Evolutionary conservation across 2,329 filamentous ascomycete genomes (phyloP).

Genomic region (Fonsecaea pugnacius): DNA sequence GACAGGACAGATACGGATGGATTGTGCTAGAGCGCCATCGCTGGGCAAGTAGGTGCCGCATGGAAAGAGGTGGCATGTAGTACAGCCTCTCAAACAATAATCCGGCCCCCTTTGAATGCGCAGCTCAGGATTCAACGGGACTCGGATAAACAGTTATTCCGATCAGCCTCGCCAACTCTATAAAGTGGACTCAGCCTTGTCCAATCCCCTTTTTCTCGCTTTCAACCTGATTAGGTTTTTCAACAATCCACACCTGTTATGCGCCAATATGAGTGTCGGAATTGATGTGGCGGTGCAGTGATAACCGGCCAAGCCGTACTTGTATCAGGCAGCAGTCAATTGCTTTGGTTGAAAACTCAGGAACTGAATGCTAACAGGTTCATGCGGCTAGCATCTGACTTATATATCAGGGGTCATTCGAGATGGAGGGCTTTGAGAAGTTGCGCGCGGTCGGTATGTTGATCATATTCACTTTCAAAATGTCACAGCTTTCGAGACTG

Average conservation of each 20-base stretch:
- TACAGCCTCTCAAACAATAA: not conserved
- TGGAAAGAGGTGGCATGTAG: not conserved
- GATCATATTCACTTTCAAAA: not conserved
- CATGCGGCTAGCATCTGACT: not conserved
- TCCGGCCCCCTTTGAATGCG: not conserved
- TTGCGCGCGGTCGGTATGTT: constrained; percentile 21
- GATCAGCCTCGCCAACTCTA: not conserved
- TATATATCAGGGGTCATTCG: not conserved
- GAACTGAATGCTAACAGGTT: not conserved
- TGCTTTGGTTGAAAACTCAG: not conserved
- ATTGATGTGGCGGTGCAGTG: constrained; percentile 1
- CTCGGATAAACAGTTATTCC: not conserved
- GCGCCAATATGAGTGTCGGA: not conserved
- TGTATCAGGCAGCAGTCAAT: not conserved
- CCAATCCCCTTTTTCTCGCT: not conserved
- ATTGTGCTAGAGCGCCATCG: not conserved
- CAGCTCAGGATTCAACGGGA: not conserved
- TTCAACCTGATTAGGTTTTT: not conserved
- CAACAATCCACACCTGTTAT: not conserved
- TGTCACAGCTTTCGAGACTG: not conserved
- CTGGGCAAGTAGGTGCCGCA: not conserved
- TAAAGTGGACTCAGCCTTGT: not conserved
- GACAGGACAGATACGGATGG: not conserved
- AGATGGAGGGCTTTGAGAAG: constrained; percentile 15
- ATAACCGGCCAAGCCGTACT: not conserved